Evolutionary conservation across 768 basidiomycete species (phyloP).

Genomic region (Suillus bovinus): DNA sequence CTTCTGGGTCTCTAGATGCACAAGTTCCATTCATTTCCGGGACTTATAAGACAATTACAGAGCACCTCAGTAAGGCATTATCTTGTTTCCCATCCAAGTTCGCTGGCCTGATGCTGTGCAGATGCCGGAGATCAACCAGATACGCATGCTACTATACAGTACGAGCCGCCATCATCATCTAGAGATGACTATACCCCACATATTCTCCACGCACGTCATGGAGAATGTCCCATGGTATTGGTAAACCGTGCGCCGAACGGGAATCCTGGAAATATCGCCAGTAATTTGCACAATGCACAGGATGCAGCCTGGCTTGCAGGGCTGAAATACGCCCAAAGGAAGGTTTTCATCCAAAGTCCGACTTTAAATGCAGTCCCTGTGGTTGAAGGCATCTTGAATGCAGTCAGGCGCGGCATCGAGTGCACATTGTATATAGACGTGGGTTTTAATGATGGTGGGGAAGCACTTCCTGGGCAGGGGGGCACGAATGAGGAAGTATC

Average conservation of each 20-base stretch:
- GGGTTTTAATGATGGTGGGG: constrained; percentile 57
- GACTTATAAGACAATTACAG: constrained; percentile 38
- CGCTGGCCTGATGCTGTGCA: constrained; percentile 19
- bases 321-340: constrained; percentile 56
- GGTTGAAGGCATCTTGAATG: constrained; percentile 56
- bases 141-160: constrained; percentile 31
- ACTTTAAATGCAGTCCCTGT: constrained; percentile 69
- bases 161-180: constrained; percentile 24
- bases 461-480: constrained; percentile 65
- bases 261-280: constrained; percentile 43
- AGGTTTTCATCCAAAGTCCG: constrained; percentile 74
- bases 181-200: constrained; percentile 62
- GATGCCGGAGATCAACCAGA: constrained; percentile 37
- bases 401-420: constrained; percentile 60
- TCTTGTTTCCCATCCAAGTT: not conserved
- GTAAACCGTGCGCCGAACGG: constrained; percentile 64
- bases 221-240: constrained; percentile 63
- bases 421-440: constrained; percentile 63
- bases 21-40: constrained; percentile 30
- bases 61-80: constrained; percentile 37
- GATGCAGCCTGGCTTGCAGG: constrained; percentile 70
- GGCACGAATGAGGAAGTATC: constrained; percentile 74
- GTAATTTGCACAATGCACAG: constrained; percentile 54
- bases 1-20: not conserved
- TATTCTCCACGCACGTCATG: constrained; percentile 56